phyloP scores from a whole-genome alignment of 1,284 basidiomycete genomes.

The Hymenochaete sp. region DNA sequence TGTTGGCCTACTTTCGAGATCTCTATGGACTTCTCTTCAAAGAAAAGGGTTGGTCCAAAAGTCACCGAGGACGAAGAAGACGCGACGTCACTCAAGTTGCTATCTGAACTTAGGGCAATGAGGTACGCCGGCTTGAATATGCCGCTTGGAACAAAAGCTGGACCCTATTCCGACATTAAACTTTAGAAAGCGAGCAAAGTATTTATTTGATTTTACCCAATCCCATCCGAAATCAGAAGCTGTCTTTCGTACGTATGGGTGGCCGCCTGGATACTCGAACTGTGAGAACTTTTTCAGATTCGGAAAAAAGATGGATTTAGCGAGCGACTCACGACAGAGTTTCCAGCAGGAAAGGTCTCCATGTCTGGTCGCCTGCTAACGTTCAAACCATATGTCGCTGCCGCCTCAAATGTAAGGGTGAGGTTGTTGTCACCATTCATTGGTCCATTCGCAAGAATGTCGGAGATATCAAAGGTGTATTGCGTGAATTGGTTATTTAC shows the following conservation, averaged over 20 bases:
- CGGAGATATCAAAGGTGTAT: constrained; percentile 45
- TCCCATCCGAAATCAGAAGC: constrained; percentile 54
- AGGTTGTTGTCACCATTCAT: constrained; percentile 31
- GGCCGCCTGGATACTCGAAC: constrained; percentile 44
- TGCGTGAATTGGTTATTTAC: constrained; percentile 52
- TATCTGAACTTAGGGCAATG: constrained; percentile 32
- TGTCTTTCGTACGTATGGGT: constrained; percentile 43
- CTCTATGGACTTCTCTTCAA: constrained; percentile 47
- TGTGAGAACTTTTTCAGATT: constrained; percentile 22
- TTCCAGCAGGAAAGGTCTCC: constrained; percentile 30
- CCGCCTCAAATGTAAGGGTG: constrained; percentile 45
- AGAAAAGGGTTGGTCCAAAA: constrained; percentile 30
- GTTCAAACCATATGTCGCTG: constrained; percentile 44
- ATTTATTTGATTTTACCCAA: constrained; percentile 33
- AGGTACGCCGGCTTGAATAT: constrained; percentile 47
- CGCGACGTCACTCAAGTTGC: constrained; percentile 13
- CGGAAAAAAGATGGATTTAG: background rate
- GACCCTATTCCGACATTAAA: constrained; percentile 31
- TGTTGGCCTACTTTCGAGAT: constrained; percentile 45
- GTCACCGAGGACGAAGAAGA: constrained; percentile 19
- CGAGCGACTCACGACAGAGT: constrained; percentile 22
- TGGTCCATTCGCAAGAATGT: constrained; percentile 29
- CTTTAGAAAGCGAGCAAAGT: background rate
- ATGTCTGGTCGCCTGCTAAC: constrained; percentile 40
- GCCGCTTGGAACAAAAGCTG: constrained; percentile 48